Evolutionary conservation across 148 eudicot species (phyloP).

Genomic region (Cornus florida): DNA sequence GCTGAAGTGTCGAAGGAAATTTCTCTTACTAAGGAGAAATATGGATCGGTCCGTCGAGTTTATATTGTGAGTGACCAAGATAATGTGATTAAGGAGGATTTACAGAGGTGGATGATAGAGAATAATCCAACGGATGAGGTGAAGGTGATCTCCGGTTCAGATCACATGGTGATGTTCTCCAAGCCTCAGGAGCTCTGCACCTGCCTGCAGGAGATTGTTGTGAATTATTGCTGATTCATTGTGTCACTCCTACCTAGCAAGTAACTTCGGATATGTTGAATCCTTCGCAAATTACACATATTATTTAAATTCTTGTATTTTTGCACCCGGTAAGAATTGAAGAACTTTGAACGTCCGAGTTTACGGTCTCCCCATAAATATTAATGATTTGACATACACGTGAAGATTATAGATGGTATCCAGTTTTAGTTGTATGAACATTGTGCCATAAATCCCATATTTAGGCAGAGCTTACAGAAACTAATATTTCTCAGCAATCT

Average conservation of each 20-base stretch:
- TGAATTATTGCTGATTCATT: neutral
- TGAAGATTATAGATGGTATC: neutral
- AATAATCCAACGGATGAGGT: slow-evolving; percentile 28
- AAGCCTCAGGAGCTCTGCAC: slow-evolving; percentile 16
- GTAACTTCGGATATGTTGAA: too few relatives aligned
- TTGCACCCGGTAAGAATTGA: too few relatives aligned
- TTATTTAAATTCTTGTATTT: too few relatives aligned
- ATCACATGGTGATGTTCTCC: slow-evolving; percentile 39
- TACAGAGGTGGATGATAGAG: slow-evolving; percentile 31
- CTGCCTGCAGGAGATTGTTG: slow-evolving; percentile 14
- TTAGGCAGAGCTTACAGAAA: neutral
- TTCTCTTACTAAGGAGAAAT: slow-evolving; percentile 18
- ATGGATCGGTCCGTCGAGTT: slow-evolving; percentile 27
- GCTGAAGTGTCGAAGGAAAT: slow-evolving; percentile 2
- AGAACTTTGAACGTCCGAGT: too few relatives aligned
- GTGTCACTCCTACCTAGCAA: too few relatives aligned
- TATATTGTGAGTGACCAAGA: slow-evolving; percentile 7
- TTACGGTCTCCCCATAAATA: too few relatives aligned
- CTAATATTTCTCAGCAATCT: too few relatives aligned
- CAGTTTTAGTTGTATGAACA: too few relatives aligned
- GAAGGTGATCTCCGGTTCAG: slow-evolving; percentile 22
- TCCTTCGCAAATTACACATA: too few relatives aligned
- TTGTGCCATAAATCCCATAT: too few relatives aligned
- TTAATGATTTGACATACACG: too few relatives aligned
- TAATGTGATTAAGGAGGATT: neutral